phyloP scores from a whole-genome alignment of 208 protist species.

The Tetramitus jugosus region DNA sequence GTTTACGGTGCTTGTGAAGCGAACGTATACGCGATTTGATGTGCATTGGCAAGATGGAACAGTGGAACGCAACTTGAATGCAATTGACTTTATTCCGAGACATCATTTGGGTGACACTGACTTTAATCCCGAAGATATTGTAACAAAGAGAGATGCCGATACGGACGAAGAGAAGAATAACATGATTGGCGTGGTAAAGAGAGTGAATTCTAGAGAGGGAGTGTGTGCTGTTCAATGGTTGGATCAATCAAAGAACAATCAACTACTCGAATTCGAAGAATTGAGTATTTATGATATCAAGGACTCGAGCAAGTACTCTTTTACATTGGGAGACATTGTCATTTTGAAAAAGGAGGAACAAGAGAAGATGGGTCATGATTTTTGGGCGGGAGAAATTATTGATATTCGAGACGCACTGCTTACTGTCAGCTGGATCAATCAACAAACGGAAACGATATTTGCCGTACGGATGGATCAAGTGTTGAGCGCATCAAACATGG shows the following conservation, averaged over 20 bases:
- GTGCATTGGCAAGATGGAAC: slow-evolving; percentile 1
- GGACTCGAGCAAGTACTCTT: neutral
- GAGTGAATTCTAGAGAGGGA: neutral
- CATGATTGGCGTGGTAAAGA: neutral
- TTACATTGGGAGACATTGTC: neutral
- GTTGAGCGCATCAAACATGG: neutral
- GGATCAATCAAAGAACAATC: neutral
- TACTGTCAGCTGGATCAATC: neutral
- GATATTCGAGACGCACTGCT: neutral
- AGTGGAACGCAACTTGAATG: neutral
- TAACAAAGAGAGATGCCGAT: neutral
- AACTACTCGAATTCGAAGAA: no score
- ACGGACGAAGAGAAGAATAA: neutral
- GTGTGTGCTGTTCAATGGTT: neutral
- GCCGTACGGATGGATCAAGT: neutral
- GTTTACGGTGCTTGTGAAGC: no score
- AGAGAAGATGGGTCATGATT: neutral
- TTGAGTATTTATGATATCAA: neutral
- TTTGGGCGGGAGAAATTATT: neutral
- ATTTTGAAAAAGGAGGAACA: neutral
- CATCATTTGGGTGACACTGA: neutral
- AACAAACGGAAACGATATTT: neutral
- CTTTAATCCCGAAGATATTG: neutral
- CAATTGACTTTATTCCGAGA: neutral
- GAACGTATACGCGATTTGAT: neutral